These are phyloP conservation scores for Zizania latifolia DNA, from an alignment of 176 grass and related monocot genomes.

Conservation along the genomic window DNA sequence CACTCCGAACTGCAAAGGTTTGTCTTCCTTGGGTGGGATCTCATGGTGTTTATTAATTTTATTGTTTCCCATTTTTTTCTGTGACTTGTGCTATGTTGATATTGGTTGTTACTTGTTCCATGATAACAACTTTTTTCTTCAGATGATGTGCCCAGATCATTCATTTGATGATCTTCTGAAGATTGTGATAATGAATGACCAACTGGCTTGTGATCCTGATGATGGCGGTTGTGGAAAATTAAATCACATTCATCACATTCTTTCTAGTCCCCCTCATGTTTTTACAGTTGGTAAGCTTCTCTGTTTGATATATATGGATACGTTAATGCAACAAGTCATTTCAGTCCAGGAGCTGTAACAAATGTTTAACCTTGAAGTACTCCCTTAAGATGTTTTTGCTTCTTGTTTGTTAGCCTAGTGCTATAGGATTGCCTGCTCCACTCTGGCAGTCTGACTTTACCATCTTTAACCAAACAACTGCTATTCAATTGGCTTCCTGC, in stretches of 20 bases:
- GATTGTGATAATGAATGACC: conserved; percentile 86
- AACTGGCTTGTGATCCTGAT: conserved; percentile 77
- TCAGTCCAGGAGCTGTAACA: not conserved
- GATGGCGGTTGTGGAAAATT: conserved; percentile 73
- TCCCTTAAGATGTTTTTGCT: not conserved
- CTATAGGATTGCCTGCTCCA: conserved; percentile 4
- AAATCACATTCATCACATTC: conserved; percentile 87
- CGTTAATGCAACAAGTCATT: not conserved
- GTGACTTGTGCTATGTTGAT: not conserved
- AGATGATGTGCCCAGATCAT: conserved; percentile 76
- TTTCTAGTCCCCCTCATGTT: conserved; percentile 77
- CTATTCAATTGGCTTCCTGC: not conserved
- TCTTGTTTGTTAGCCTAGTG: not conserved
- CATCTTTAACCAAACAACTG: conserved; percentile 5
- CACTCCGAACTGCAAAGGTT: conserved; percentile 81
- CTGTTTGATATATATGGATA: conserved; percentile 15
- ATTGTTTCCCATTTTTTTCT: conserved; percentile 6
- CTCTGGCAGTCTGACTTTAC: not conserved
- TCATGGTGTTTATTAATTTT: conserved; percentile 24
- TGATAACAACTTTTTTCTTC: conserved; percentile 9
- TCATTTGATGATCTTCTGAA: conserved; percentile 89
- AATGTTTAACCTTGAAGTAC: not conserved
- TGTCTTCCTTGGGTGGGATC: conserved; percentile 17
- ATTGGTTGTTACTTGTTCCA: conserved; percentile 2
- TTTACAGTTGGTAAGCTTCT: conserved; percentile 81